Evolutionary conservation across 305 asterid genomes (phyloP).

Genomic region (Stenogyne calaminthoides): DNA sequence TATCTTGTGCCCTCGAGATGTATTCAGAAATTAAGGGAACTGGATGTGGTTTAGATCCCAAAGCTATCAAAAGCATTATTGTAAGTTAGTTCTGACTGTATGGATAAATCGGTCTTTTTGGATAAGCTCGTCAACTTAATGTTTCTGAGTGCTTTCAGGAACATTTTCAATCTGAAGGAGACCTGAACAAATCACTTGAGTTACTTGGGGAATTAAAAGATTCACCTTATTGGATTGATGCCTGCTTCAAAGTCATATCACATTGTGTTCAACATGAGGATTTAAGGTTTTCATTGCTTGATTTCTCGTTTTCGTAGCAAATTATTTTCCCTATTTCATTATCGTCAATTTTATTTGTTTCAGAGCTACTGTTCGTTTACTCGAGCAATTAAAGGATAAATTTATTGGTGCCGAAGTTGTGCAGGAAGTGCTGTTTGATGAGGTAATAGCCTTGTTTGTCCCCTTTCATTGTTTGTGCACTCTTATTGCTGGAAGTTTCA

Average conservation of each 20-base stretch:
- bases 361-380: slow-evolving; percentile 65
- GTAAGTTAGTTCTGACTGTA: slow-evolving; percentile 50
- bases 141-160: slow-evolving; percentile 47
- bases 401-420: slow-evolving; percentile 48
- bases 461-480: not conserved
- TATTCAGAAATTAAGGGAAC: slow-evolving; percentile 69
- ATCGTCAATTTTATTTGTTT: slow-evolving; percentile 30
- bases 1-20: slow-evolving; percentile 68
- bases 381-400: slow-evolving; percentile 64
- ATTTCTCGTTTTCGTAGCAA: slow-evolving; percentile 21
- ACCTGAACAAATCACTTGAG: slow-evolving; percentile 60
- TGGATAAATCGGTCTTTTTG: slow-evolving; percentile 19
- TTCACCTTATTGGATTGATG: slow-evolving; percentile 65
- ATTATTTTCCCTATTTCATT: slow-evolving; percentile 23
- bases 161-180: slow-evolving; percentile 66
- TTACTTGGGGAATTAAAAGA: slow-evolving; percentile 65
- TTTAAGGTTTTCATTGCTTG: slow-evolving; percentile 56
- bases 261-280: slow-evolving; percentile 67
- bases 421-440: slow-evolving; percentile 66
- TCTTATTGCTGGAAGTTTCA: too few relatives aligned
- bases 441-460: slow-evolving; percentile 47
- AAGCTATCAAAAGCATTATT: slow-evolving; percentile 62
- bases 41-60: slow-evolving; percentile 59
- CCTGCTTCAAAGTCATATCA: slow-evolving; percentile 65
- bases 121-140: slow-evolving; percentile 25